These are phyloP conservation scores for Populus hybrid DNA, from an alignment of 441 rosid species.

Conservation along the genomic window DNA sequence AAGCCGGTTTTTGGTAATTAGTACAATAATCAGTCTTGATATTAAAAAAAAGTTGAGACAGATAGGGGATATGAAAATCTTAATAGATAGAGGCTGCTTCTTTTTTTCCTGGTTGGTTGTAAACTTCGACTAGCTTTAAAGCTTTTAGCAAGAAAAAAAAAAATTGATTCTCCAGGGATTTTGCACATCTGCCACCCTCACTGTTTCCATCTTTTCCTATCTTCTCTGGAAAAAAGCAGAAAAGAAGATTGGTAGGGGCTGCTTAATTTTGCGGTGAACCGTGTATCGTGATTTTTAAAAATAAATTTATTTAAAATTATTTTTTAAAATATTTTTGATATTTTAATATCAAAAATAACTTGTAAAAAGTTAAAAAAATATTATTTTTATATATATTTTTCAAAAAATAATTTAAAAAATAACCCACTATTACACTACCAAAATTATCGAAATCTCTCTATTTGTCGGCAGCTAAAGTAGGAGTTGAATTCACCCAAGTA, in stretches of 20 bases:
- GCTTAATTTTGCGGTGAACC: too few species aligned
- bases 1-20: not conserved
- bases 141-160: not conserved
- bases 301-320: too few species aligned
- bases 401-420: too few species aligned
- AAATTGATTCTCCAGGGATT: not conserved
- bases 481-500: not conserved
- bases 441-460: not conserved
- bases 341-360: too few species aligned
- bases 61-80: not conserved
- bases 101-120: not conserved
- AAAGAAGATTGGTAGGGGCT: not conserved
- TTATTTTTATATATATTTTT: too few species aligned
- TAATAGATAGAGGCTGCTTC: not conserved
- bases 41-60: not conserved
- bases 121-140: slow-evolving; percentile 10
- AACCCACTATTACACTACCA: too few species aligned
- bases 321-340: too few species aligned
- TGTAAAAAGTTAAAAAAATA: too few species aligned
- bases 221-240: not conserved
- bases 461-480: slow-evolving; percentile 4
- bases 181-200: not conserved
- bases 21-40: not conserved
- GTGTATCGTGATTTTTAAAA: too few species aligned
- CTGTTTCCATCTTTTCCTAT: not conserved